Percentiles rank a stretch among this genome's conserved stretches.
These are phyloP conservation scores for Monsonia emarginata DNA, from an alignment of 441 rosid genomes.

Conservation along the genomic window DNA sequence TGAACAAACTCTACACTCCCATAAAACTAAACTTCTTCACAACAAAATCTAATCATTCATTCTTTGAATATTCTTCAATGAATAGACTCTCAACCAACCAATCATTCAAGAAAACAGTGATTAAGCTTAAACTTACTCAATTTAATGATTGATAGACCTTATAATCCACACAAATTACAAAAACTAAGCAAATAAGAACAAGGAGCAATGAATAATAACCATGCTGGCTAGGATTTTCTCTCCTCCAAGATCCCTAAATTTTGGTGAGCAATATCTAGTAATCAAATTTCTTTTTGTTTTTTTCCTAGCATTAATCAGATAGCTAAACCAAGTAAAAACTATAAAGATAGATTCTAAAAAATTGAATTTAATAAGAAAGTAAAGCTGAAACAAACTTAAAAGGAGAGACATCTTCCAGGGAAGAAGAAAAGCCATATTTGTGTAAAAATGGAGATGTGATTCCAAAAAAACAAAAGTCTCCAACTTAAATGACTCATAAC, in stretches of 20 bases:
- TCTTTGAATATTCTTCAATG: no score
- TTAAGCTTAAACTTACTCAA: no score
- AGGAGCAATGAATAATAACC: not conserved
- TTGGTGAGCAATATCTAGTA: not conserved
- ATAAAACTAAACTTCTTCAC: not conserved
- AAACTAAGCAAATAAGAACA: not conserved
- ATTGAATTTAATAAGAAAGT: not conserved
- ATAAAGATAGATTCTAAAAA: not conserved
- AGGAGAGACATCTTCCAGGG: not conserved
- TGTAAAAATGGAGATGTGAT: not conserved
- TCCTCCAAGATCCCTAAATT: not conserved
- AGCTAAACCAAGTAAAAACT: no score
- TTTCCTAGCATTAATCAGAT: no score
- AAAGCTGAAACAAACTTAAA: not conserved
- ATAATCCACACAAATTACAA: not conserved
- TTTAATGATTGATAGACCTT: no score
- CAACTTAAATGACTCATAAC: not conserved
- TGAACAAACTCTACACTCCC: not conserved
- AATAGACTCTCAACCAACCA: not conserved
- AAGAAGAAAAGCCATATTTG: not conserved
- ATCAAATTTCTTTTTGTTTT: no score
- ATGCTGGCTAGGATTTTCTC: not conserved
- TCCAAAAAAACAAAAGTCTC: not conserved
- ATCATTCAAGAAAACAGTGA: not conserved
- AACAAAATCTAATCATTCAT: not conserved